These are phyloP conservation scores for Aureobasidium uvarum DNA, from an alignment of 2,329 filamentous ascomycete genomes.

Conservation along the genomic window DNA sequence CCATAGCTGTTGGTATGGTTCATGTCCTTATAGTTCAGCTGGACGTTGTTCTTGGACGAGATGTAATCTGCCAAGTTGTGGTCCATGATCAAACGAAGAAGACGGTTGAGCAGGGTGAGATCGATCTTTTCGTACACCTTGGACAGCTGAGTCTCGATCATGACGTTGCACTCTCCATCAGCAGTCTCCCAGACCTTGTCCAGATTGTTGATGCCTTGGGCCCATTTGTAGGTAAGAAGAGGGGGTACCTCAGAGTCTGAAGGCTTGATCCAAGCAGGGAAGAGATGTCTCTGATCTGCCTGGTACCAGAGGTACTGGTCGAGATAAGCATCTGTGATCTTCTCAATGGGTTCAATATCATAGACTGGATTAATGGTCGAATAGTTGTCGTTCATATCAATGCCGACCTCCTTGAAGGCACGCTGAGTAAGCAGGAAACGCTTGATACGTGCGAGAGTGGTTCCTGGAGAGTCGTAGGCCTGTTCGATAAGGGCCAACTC, in stretches of 20 bases:
- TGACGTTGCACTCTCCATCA: slow-evolving; percentile 95
- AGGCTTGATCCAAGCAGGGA: slow-evolving; percentile 98
- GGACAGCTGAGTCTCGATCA: slow-evolving; percentile 98
- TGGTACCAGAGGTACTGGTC: slow-evolving; percentile 99
- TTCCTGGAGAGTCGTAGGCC: slow-evolving; percentile 96
- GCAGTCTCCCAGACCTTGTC: slow-evolving; percentile 92
- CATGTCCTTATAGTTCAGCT: slow-evolving; percentile 99
- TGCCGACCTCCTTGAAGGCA: slow-evolving; percentile 98
- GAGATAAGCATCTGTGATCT: slow-evolving; percentile 97
- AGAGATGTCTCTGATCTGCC: slow-evolving; percentile 92
- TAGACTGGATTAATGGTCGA: slow-evolving; percentile 99
- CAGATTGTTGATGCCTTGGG: slow-evolving; percentile 97
- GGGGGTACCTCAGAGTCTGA: slow-evolving; percentile 97
- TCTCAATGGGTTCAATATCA: slow-evolving; percentile 98
- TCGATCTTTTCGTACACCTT: slow-evolving; percentile 99
- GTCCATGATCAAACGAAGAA: slow-evolving; percentile 95
- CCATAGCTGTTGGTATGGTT: slow-evolving; percentile 99
- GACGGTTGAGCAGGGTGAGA: slow-evolving; percentile 87
- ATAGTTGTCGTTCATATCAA: slow-evolving; percentile 99
- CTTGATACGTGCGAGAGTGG: slow-evolving; percentile 93
- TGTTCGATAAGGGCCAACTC: slow-evolving; percentile 96
- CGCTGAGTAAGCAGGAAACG: slow-evolving; percentile 94
- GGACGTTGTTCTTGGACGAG: slow-evolving; percentile 98
- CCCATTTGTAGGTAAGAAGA: slow-evolving; percentile 95
- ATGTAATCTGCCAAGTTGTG: slow-evolving; percentile 99